Evolutionary conservation across 352 stramenopile species (phyloP).

Genomic region (Vaucheria bursata): DNA sequence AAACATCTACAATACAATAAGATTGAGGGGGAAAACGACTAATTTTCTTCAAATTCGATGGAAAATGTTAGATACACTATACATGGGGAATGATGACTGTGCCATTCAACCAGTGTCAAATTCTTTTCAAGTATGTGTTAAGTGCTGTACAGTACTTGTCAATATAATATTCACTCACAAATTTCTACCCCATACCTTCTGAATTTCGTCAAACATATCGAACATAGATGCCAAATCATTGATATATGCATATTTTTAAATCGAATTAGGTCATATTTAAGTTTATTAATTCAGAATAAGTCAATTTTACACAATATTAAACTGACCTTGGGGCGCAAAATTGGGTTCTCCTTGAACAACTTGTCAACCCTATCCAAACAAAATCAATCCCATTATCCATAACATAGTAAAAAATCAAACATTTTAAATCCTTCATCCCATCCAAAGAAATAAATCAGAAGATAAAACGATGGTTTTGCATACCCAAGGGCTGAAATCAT

Average conservation of each 20-base stretch:
- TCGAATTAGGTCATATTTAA: no score
- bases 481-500: not conserved
- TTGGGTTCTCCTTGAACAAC: not conserved
- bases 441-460: not conserved
- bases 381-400: not conserved
- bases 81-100: no score
- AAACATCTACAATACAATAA: no score
- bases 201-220: not conserved
- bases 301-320: not conserved
- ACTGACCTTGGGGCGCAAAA: not conserved
- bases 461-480: not conserved
- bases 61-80: no score
- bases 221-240: not conserved
- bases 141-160: not conserved
- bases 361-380: not conserved
- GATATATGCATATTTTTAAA: no score
- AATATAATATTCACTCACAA: not conserved
- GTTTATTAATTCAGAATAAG: not conserved
- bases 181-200: not conserved
- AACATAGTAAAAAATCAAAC: not conserved
- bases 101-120: no score
- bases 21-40: no score
- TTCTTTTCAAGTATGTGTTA: no score
- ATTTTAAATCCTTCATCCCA: not conserved
- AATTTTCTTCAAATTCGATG: no score